phyloP scores from a whole-genome alignment of 768 basidiomycete genomes.

The Mycena pura region DNA sequence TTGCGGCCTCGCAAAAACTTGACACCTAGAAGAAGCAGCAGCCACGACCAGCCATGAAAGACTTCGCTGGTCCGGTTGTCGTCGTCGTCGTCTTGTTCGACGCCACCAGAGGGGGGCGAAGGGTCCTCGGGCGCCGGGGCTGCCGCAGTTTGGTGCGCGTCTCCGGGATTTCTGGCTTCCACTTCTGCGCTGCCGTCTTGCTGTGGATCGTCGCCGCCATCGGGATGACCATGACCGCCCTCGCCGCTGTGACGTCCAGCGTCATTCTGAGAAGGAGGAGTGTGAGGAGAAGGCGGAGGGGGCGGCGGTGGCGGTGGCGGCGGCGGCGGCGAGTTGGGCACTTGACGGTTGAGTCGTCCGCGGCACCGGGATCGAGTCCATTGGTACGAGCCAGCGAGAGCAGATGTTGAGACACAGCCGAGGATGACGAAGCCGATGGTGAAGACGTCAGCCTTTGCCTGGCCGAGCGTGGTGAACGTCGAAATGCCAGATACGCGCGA shows the following conservation, averaged over 20 bases:
- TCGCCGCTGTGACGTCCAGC: neutral
- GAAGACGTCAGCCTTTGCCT: neutral
- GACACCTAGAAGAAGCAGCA: neutral
- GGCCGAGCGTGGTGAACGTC: neutral
- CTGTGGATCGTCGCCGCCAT: neutral
- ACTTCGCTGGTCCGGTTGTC: neutral
- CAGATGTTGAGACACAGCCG: neutral
- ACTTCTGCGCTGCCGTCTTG: neutral
- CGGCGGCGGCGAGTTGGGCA: neutral
- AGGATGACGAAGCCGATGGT: neutral
- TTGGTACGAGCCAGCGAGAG: no score
- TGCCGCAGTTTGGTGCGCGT: neutral
- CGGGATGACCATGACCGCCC: no score
- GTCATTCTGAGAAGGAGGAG: neutral
- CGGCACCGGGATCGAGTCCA: no score
- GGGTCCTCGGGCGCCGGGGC: neutral
- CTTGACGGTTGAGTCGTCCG: no score
- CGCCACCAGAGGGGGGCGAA: neutral
- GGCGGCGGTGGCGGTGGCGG: neutral
- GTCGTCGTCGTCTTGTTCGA: neutral
- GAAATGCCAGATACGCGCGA: neutral
- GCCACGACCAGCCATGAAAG: neutral
- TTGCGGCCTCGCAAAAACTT: neutral
- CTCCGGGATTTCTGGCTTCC: neutral
- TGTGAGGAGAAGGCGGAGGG: neutral